A percentile compares a stretch with the other conserved stretches of the same genome.
Conservation (phyloP, 2,329 filamentous ascomycete genomes). For the Tolypocladium paradoxum region DNA sequence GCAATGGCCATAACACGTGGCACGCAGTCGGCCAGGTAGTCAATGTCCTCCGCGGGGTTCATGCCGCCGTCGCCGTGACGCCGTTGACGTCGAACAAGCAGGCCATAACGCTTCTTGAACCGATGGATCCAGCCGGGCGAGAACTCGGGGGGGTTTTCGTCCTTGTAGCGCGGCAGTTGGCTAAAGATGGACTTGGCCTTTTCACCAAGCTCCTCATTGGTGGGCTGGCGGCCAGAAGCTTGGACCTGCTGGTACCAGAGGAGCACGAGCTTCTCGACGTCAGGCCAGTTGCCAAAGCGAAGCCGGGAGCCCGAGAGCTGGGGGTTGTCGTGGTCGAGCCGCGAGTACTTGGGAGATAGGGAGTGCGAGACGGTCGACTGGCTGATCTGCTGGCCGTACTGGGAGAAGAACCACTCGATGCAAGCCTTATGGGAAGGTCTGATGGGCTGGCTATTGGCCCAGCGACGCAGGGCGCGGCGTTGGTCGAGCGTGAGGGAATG, state of each 20-base stretch:
- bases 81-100: conserved; percentile 45
- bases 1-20: conserved; percentile 48
- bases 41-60: conserved; percentile 44
- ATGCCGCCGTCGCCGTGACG: conserved; percentile 35
- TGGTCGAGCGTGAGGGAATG: conserved; percentile 53
- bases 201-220: conserved; percentile 51
- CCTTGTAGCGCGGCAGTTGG: conserved; percentile 48
- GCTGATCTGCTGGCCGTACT: conserved; percentile 50
- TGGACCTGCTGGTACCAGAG: conserved; percentile 44
- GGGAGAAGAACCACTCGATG: conserved; percentile 50
- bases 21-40: conserved; percentile 49
- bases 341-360: conserved; percentile 50
- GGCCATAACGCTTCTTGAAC: conserved; percentile 52
- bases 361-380: conserved; percentile 55
- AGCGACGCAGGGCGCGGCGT: conserved; percentile 47
- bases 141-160: conserved; percentile 49
- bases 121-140: conserved; percentile 54
- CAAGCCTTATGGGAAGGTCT: conserved; percentile 50
- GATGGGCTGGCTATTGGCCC: conserved; percentile 45
- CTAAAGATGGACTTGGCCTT: conserved; percentile 50
- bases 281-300: conserved; percentile 54
- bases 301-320: conserved; percentile 52
- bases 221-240: conserved; percentile 43
- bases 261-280: conserved; percentile 48
- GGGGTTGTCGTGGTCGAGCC: conserved; percentile 47